Conservation (phyloP, 73 alveolate species). For the Paramecium sonneborni region DNA sequence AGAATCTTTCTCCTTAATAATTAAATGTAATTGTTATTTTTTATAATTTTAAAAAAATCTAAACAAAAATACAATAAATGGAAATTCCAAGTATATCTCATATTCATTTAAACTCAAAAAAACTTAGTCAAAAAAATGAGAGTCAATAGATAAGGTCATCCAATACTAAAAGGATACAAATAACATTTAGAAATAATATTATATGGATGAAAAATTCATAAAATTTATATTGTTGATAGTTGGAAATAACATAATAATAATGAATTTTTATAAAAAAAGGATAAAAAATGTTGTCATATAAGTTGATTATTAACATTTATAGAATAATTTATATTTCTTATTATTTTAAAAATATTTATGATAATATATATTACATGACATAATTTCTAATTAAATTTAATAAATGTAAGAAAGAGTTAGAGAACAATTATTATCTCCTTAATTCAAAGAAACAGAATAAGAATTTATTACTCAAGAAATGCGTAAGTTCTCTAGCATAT, state of each 20-base stretch:
- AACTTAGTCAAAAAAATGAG: neutral
- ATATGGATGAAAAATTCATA: neutral
- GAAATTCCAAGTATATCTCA: neutral
- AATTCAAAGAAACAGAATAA: neutral
- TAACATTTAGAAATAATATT: neutral
- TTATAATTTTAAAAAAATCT: neutral
- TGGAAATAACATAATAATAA: neutral
- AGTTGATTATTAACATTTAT: neutral
- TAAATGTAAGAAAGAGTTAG: neutral
- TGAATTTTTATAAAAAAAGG: neutral
- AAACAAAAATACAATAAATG: neutral
- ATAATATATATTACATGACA: no score
- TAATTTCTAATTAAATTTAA: neutral
- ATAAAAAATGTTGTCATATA: neutral
- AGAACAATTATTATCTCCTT: neutral
- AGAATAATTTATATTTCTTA: no score
- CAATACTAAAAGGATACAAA: slow-evolving; percentile 2
- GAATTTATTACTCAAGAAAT: neutral
- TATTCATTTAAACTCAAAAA: neutral
- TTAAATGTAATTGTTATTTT: neutral
- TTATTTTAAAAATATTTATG: no score
- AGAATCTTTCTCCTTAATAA: neutral
- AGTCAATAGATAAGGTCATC: neutral
- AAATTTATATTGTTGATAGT: neutral
- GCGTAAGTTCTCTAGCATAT: neutral